Base-by-base conservation (phyloP, 768 basidiomycete genomes). In the Pleurotus pulmonarius region DNA sequence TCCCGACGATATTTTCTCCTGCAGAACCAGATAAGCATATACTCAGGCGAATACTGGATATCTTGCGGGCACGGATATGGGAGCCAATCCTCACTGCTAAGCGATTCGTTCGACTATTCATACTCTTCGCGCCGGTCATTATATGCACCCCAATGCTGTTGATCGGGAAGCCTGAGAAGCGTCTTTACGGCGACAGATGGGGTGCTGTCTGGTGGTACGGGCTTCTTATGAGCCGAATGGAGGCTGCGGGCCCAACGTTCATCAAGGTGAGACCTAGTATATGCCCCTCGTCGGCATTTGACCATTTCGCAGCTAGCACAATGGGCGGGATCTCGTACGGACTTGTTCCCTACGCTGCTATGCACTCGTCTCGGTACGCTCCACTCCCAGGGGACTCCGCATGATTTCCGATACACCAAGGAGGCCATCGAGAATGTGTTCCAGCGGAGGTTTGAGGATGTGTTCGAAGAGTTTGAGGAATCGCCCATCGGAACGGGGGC, bases 121-220 rank as follows among this genome's bases (percentile, higher is more conserved):
- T 80, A 59, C 76, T 98, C 54, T 98, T 99, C 70, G 71, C 88
- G 3, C 97, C 97, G 1, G 92, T 98, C 57, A 81, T 99, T 51
- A 45, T 95, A 46, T 77, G 85, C 2, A 81, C 85, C 49, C 95
- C 96, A 0, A 90, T 98, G 85, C 75, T 98, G 16, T 75, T 95
- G 22, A 73, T 87, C 7, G 90, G 86, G 16, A 75, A 70, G 34
- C 80, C 79, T 16, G 77, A 83, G 54, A 74, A 74, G 44, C 70
- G 73, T 47, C 74, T 83, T 45, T 80, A 79, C 11, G 88, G 90
- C 13, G 93, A 95, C 60, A 81, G 84, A 63, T 94, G 92, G 92
- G 94, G 94, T 38, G 94, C 93, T 1, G 80, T 94, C 3, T 97
- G 94, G 96, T 99, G 97, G 97, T 98, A 98, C 67, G 82, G 79